Evolutionary conservation across 192 early-diverging fungal genomes (phyloP), one percentile per base, ranked within the genome.

Genomic region (Coemansia sp.): DNA sequence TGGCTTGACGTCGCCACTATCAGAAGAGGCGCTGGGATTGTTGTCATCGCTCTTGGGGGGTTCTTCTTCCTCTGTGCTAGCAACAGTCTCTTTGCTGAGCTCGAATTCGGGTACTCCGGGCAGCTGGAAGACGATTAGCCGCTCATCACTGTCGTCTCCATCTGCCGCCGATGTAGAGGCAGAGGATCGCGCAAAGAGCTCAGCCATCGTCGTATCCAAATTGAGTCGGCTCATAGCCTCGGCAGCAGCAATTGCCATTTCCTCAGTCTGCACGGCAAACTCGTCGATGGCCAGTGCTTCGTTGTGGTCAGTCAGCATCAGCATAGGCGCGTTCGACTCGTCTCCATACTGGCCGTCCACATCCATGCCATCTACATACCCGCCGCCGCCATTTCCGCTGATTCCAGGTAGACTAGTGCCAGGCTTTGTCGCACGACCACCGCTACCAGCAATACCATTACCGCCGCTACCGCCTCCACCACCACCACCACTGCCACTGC

Each of bases 211-310:
- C 38, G 54, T 66, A 29, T 81, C 72, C 36, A 81, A 46, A 36
- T 24, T 54, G 24, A 71, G 46, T 27, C 29, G 9, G 27, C 17
- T 62, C 66, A 75, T 71, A 2, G 60, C 54, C 36, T 75, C 73
- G 6, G 64, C 62, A 6, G 64, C 77, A 1, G 24, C 17, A 12
- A 79, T 61, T 5, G 77, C 77, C 77, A 73, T 79, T 32, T 73
- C 77, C 60, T 79, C 77, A 0, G 77, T 79, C 64, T 79, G 77
- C 31, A 79, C 77, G 1, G 73, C 77, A 25, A 79, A 57, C 49
- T 47, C 62, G 7, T 58, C 62, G 2, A 15, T 24, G 14, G 20
- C 45, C 6, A 31, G 32, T 1, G 36, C 40, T 38, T 62, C 60
- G 36, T 79, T 74, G 32, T 81, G 65, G 24, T 81, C 68, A 0